phyloP scores from a whole-genome alignment of 2,329 filamentous ascomycete species.

The Ilyonectria sp. region DNA sequence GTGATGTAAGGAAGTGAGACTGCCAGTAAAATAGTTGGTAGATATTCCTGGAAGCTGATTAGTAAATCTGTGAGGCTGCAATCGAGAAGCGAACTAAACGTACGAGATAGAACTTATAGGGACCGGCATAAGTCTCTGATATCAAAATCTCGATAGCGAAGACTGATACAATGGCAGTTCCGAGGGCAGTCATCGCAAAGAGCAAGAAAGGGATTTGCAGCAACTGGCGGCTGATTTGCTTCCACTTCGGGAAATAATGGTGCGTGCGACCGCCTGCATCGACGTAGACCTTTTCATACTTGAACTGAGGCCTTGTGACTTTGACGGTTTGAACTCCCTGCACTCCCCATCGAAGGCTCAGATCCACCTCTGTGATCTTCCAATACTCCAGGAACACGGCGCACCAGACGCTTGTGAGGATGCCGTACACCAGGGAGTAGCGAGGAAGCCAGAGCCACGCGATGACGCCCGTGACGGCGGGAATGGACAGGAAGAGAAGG shows the following conservation, averaged over 20 bases:
- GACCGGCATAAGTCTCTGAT: slow-evolving; percentile 80
- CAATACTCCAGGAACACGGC: slow-evolving; percentile 84
- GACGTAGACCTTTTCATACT: slow-evolving; percentile 72
- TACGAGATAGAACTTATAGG: slow-evolving; percentile 76
- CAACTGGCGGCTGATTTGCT: slow-evolving; percentile 76
- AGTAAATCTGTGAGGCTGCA: accelerated
- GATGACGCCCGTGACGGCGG: slow-evolving; percentile 76
- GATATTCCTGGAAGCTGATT: slow-evolving; percentile 69
- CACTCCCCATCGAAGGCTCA: slow-evolving; percentile 81
- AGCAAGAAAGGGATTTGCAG: slow-evolving; percentile 79
- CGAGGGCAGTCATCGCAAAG: slow-evolving; percentile 71
- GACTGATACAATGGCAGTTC: slow-evolving; percentile 76
- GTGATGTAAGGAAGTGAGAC: slow-evolving; percentile 76
- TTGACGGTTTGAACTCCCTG: slow-evolving; percentile 78
- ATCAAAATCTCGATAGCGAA: slow-evolving; percentile 84
- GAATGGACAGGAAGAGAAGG: slow-evolving; percentile 79
- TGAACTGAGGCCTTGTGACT: slow-evolving; percentile 75
- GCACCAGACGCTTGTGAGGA: slow-evolving; percentile 78
- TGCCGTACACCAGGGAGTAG: slow-evolving; percentile 79
- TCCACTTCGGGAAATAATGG: slow-evolving; percentile 75
- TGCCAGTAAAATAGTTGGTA: slow-evolving; percentile 80
- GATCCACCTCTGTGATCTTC: slow-evolving; percentile 82
- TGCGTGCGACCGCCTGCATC: slow-evolving; percentile 76
- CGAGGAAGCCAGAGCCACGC: slow-evolving; percentile 78
- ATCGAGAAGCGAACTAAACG: slow-evolving; percentile 36